Percentiles rank a stretch among this genome's conserved stretches.
Evolutionary conservation across 2,329 filamentous ascomycete species (phyloP).

Genomic region (Sporothrix humicola): DNA sequence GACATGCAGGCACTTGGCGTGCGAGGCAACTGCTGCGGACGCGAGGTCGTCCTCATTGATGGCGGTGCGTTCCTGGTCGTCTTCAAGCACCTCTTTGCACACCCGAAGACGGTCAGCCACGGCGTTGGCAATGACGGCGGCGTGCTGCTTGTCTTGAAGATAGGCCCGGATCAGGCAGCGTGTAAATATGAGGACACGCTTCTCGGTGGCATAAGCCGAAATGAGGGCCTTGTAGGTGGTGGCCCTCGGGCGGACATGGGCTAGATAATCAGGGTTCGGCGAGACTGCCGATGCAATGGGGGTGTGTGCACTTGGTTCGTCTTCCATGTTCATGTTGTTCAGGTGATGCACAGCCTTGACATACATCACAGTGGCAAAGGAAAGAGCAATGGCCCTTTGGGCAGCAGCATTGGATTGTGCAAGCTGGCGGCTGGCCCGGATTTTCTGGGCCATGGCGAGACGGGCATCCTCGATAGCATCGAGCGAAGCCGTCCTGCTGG

Average conservation of each 20-base stretch:
- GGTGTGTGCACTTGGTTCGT: background rate
- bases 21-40: background rate
- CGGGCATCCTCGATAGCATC: background rate
- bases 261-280: too few species aligned
- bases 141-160: background rate
- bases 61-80: background rate
- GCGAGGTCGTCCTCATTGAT: slow-evolving; percentile 18
- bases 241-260: too few species aligned
- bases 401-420: background rate
- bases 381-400: background rate
- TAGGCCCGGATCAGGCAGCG: background rate
- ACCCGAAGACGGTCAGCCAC: slow-evolving; percentile 3
- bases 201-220: background rate
- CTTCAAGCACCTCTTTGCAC: background rate
- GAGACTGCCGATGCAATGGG: too few species aligned
- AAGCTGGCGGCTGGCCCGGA: background rate
- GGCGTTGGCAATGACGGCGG: background rate
- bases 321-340: background rate
- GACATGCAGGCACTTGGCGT: slow-evolving; percentile 13
- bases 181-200: background rate
- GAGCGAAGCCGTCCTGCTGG: background rate
- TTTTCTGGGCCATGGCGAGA: background rate
- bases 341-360: background rate
- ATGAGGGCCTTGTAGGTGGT: background rate
- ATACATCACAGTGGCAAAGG: background rate